Percentiles rank a stretch among this genome's conserved stretches.
phyloP scores from a whole-genome alignment of 306 rosid species.

The Abrus precatorius region DNA sequence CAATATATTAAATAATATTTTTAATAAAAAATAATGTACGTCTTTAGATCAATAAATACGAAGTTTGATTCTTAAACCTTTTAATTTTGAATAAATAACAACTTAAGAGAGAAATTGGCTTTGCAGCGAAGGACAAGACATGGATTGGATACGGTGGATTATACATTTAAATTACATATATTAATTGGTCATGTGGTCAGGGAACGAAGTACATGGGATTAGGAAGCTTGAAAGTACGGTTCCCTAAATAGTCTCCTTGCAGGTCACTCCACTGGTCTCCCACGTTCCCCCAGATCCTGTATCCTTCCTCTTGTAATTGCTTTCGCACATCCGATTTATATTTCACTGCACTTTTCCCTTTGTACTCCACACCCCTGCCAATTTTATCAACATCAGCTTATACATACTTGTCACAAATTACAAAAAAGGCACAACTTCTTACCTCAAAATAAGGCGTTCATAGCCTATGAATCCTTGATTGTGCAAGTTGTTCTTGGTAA shows the following conservation, averaged over 20 bases:
- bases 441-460: slow-evolving; percentile 82
- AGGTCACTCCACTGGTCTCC: slow-evolving; percentile 75
- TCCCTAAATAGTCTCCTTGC: slow-evolving; percentile 70
- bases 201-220: slow-evolving; percentile 97
- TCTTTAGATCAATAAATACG: no score
- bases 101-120: no score
- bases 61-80: no score
- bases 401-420: no score
- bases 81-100: no score
- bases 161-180: no score
- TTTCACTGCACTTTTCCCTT: slow-evolving; percentile 65
- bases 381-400: not conserved
- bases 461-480: slow-evolving; percentile 77
- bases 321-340: slow-evolving; percentile 71
- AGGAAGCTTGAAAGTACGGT: slow-evolving; percentile 87
- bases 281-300: slow-evolving; percentile 81
- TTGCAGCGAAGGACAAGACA: no score
- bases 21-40: no score
- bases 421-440: not conserved
- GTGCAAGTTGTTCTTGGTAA: slow-evolving; percentile 69
- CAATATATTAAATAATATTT: no score
- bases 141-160: no score
- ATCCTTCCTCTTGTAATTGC: slow-evolving; percentile 68
- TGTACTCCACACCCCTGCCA: slow-evolving; percentile 59
- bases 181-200: slow-evolving; percentile 13